Percentiles rank a stretch among this genome's conserved stretches.
These are phyloP conservation scores for Populus pruinosa DNA, from an alignment of 345 rosid genomes.

Conservation along the genomic window DNA sequence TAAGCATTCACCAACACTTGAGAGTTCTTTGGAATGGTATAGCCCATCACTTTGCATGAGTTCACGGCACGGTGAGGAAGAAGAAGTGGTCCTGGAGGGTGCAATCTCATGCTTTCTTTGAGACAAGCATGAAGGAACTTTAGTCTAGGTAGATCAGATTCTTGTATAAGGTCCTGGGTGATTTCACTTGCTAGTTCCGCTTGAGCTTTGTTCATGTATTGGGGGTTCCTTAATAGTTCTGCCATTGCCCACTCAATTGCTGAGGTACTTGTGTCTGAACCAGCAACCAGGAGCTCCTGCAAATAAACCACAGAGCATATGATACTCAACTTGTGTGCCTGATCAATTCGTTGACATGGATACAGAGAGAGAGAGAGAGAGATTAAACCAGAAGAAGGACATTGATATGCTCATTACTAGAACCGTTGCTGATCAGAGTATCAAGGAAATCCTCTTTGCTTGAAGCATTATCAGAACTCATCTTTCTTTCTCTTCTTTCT, in stretches of 20 bases:
- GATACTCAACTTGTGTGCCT: too few species aligned
- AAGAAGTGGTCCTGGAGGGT: conserved; percentile 27
- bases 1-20: conserved; percentile 20
- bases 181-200: conserved; percentile 9
- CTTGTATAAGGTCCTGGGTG: neutral
- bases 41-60: conserved; percentile 16
- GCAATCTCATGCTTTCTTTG: conserved; percentile 25
- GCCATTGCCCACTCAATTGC: conserved; percentile 29
- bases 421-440: conserved; percentile 27
- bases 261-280: conserved; percentile 21
- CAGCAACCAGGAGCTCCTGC: conserved; percentile 22
- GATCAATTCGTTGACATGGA: neutral
- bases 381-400: conserved; percentile 25
- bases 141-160: conserved; percentile 10
- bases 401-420: conserved; percentile 30
- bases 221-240: conserved; percentile 16
- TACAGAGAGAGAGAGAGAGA: neutral
- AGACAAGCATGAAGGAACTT: conserved; percentile 22
- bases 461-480: neutral
- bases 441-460: conserved; percentile 25
- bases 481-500: conserved; percentile 17
- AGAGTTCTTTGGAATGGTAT: conserved; percentile 18
- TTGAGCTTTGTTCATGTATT: conserved; percentile 7
- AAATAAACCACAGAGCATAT: too few species aligned
- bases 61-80: conserved; percentile 23